phyloP scores from a whole-genome alignment of 306 rosid genomes.

The Sphenostylis stenocarpa region DNA sequence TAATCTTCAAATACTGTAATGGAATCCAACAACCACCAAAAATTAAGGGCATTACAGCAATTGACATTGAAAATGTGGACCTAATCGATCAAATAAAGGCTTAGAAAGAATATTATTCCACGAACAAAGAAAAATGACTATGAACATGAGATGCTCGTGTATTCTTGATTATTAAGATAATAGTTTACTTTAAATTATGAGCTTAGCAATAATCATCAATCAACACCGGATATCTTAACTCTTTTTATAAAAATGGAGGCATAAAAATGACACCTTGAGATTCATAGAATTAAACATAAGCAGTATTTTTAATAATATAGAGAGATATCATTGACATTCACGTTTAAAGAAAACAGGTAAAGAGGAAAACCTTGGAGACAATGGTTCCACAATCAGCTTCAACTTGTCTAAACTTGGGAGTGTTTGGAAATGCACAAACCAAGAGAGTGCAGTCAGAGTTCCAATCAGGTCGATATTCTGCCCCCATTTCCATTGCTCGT shows the following conservation, averaged over 20 bases:
- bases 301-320: not conserved
- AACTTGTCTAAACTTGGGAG: conserved; percentile 91
- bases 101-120: not conserved
- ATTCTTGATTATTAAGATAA: not conserved
- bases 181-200: not conserved
- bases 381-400: conserved; percentile 88
- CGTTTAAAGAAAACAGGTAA: not conserved
- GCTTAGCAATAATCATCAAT: conserved; percentile 8
- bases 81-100: not conserved
- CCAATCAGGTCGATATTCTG: conserved; percentile 87
- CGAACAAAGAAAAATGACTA: not conserved
- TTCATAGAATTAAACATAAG: not conserved
- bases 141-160: not conserved
- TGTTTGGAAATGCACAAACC: conserved; percentile 88
- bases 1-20: not conserved
- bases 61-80: not conserved
- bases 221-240: not conserved
- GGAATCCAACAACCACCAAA: not conserved
- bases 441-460: conserved; percentile 77
- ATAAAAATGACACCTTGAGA: not conserved
- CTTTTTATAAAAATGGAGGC: not conserved
- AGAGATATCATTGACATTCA: not conserved
- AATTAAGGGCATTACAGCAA: not conserved
- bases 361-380: conserved; percentile 71
- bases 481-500: conserved; percentile 94